Conservation (phyloP, 495 filamentous ascomycete genomes). For the Penicillium ucsense region DNA sequence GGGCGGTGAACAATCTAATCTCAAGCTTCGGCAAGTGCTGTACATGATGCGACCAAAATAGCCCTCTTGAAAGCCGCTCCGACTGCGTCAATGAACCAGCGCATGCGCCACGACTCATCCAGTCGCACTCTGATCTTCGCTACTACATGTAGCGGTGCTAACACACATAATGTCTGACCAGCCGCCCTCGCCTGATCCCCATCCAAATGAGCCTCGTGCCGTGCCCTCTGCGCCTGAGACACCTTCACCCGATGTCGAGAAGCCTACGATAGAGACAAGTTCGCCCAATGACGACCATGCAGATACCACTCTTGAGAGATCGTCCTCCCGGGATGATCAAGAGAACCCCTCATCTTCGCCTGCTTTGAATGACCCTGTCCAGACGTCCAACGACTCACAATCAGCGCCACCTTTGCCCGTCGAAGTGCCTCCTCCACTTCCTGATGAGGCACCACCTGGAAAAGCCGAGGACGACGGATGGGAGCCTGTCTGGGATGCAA, state of each 20-base stretch:
- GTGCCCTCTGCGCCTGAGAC: conserved; percentile 2
- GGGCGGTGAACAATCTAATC: conserved; percentile 1
- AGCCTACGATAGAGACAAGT: background rate
- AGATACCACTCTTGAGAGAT: too few species aligned
- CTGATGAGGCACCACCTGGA: conserved; percentile 43
- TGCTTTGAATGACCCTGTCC: conserved; percentile 6
- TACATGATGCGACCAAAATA: too few species aligned
- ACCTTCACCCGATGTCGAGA: conserved; percentile 1
- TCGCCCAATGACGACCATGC: too few species aligned
- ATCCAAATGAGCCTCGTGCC: background rate
- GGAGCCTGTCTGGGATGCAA: conserved; percentile 74
- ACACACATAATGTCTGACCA: conserved; percentile 10
- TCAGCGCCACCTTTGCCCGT: conserved; percentile 43
- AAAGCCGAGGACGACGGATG: conserved; percentile 69
- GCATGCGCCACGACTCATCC: background rate
- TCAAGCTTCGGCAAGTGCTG: background rate
- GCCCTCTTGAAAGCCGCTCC: too few species aligned
- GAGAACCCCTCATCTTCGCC: conserved; percentile 5
- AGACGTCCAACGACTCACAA: conserved; percentile 15
- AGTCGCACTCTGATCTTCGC: background rate
- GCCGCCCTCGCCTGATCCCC: background rate
- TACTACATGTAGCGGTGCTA: background rate
- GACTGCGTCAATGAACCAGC: background rate
- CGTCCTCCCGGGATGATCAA: background rate
- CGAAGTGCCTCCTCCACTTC: conserved; percentile 40